Evolutionary conservation across 805 yeast genomes (phyloP).

Genomic region (Teunomyces aglyptinius): DNA sequence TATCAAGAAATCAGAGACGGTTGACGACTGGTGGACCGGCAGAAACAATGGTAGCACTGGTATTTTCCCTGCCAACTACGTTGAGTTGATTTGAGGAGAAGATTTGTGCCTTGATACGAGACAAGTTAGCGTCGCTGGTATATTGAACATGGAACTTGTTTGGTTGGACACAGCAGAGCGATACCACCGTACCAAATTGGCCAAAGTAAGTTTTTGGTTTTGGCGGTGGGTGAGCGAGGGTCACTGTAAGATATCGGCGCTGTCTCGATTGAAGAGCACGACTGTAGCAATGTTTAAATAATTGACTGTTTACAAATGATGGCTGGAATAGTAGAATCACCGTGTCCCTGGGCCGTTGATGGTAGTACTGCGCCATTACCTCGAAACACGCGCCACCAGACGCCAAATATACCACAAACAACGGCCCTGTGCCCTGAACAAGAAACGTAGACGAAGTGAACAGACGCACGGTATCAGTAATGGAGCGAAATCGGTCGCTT

Average conservation of each 20-base stretch:
- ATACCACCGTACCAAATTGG: background rate
- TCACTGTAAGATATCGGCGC: background rate
- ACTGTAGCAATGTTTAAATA: background rate
- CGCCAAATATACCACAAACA: background rate
- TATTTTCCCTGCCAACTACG: conserved; percentile 96
- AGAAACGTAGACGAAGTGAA: background rate
- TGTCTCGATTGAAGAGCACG: background rate
- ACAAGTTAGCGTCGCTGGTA: background rate
- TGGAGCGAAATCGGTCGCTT: background rate
- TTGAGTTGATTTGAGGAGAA: conserved; percentile 56
- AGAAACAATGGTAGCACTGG: conserved; percentile 80
- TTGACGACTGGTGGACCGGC: conserved; percentile 99
- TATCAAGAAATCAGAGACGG: conserved; percentile 78
- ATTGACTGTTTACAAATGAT: background rate
- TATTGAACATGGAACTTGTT: background rate
- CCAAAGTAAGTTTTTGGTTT: background rate
- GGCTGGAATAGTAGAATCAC: background rate
- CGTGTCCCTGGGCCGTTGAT: no score
- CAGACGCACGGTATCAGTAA: background rate
- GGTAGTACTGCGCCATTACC: background rate
- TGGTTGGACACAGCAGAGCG: background rate
- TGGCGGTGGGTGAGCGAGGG: background rate
- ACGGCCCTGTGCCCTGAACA: background rate
- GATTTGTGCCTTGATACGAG: background rate
- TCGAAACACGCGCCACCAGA: background rate